These are phyloP conservation scores for Acanthamoeba lenticulata DNA, from an alignment of 208 protist genomes.

Conservation along the genomic window DNA sequence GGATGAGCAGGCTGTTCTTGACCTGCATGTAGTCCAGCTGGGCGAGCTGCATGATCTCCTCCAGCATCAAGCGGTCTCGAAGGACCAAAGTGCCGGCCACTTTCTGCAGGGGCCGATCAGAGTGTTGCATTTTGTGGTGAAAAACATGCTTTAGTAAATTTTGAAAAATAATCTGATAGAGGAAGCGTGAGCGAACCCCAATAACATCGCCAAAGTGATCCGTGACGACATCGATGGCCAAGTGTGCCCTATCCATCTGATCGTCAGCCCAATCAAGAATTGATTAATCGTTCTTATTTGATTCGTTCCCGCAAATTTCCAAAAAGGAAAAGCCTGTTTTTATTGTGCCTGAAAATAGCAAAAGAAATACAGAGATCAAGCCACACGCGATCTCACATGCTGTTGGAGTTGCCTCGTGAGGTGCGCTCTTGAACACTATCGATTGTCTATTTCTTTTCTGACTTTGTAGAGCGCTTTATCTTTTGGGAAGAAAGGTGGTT, in stretches of 20 bases:
- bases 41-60: neutral
- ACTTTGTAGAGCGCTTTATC: no score
- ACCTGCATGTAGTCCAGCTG: constrained; percentile 36
- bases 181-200: neutral
- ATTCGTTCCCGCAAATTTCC: no score
- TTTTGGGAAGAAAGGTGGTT: no score
- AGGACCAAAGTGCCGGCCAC: neutral
- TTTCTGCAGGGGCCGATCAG: neutral
- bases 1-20: constrained; percentile 53
- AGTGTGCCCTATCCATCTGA: neutral
- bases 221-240: neutral
- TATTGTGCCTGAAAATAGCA: no score
- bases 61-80: neutral
- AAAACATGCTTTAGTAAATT: neutral
- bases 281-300: no score
- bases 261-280: no score
- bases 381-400: no score
- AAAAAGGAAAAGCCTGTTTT: no score
- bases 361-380: no score
- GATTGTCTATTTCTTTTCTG: no score
- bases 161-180: neutral
- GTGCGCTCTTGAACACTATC: no score
- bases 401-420: no score
- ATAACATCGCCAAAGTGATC: constrained; percentile 33
- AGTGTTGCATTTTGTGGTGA: neutral